Base-by-base conservation (phyloP, 1,139 yeast species). In the Hansenula anomala region DNA sequence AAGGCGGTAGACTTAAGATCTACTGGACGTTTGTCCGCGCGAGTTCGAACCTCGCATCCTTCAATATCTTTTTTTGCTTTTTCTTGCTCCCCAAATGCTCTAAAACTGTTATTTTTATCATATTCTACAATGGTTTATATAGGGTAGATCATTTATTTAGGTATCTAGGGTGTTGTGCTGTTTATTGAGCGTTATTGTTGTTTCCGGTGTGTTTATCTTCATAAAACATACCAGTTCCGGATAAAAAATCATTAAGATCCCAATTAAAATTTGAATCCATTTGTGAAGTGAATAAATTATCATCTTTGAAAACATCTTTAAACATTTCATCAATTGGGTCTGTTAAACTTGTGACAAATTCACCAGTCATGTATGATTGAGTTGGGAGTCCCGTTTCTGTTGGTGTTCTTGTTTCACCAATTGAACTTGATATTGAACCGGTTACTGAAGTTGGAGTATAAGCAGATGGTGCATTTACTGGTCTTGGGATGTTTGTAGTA, bases 11-110 rank as follows among this genome's bases (percentile, higher is more conserved):
- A 45, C 48, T 45, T 45, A 45, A 45, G 48, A 45, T 45, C 48
- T 45, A 40, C 47, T 45, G 47, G 47, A 43, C 45, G 40, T 30
- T 43, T 63, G 76, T 73, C 80, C 81, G 81, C 81, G 82, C 80
- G 81, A 74, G 81, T 75, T 76, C 81, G 81, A 75, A 75, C 80
- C 81, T 74, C 81, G 80, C 81, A 72, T 72, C 80, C 80, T 75
- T 75, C 82, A 75, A 54, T 61, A 63, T 61, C 54, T 62, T 66
- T 66, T 56, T 54, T 34, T 17, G 13, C 15, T 14, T 5, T 14
- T 14, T n/a, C n/a, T 30, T 30, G 25, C n/a, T n/a, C n/a, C n/a
- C n/a, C n/a, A n/a, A n/a, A n/a, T n/a, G n/a, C n/a, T n/a, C n/a
- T n/a, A n/a, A n/a, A n/a, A n/a, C n/a, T n/a, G n/a, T n/a, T n/a